A percentile compares a stretch with the other conserved stretches of the same genome.
These are phyloP conservation scores for Baeospora myosura DNA, from an alignment of 1,284 basidiomycete genomes.

Conservation along the genomic window DNA sequence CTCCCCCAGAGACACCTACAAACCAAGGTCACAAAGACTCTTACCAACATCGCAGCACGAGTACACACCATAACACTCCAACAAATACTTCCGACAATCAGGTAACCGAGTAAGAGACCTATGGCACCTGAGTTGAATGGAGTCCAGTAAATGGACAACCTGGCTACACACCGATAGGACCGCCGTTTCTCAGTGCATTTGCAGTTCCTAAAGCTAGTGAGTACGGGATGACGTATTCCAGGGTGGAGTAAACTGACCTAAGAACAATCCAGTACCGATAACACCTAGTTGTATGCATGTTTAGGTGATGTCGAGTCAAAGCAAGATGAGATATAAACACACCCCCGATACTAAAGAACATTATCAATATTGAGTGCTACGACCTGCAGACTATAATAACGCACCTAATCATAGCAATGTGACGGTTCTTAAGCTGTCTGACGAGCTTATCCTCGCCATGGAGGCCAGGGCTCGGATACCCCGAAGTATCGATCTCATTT, in stretches of 20 bases:
- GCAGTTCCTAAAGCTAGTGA: conserved; percentile 45
- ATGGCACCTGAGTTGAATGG: conserved; percentile 14
- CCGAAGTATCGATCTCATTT: no score
- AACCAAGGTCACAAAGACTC: conserved; percentile 27
- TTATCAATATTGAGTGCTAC: conserved; percentile 1
- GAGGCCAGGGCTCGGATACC: no score
- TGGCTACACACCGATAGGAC: conserved; percentile 39
- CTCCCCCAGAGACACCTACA: conserved; percentile 41
- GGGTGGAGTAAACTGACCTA: conserved; percentile 9
- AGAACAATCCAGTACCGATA: conserved; percentile 59
- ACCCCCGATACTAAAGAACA: conserved; percentile 40
- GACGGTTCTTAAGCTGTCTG: conserved; percentile 59
- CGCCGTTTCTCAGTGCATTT: conserved; percentile 44
- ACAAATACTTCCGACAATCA: conserved; percentile 46
- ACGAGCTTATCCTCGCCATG: conserved; percentile 31
- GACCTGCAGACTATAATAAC: conserved; percentile 4
- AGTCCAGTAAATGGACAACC: not conserved
- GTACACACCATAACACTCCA: conserved; percentile 26
- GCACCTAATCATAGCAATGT: conserved; percentile 67
- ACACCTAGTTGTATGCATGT: no score
- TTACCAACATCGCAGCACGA: conserved; percentile 8
- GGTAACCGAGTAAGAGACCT: conserved; percentile 62
- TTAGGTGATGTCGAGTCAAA: not conserved
- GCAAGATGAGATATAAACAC: conserved; percentile 1
- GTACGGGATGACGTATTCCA: conserved; percentile 31